phyloP scores from a whole-genome alignment of 78 protist species.

The Protostelium mycophagum region DNA sequence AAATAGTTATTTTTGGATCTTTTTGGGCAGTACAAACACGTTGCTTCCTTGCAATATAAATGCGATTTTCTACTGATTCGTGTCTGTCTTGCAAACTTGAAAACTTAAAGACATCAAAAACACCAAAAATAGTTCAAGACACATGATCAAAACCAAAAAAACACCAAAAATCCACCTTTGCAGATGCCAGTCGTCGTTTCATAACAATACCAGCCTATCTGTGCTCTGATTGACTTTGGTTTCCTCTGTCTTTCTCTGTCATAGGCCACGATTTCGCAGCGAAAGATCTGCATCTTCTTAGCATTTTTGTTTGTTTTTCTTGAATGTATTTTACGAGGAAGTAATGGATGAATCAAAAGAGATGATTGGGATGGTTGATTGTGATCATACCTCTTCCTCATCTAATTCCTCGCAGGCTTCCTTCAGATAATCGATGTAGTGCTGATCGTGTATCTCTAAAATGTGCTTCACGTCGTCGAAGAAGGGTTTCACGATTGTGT shows the following conservation, averaged over 20 bases:
- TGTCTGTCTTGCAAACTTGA: no score
- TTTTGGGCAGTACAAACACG: no score
- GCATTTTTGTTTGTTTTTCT: not conserved
- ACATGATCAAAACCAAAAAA: no score
- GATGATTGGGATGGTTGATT: no score
- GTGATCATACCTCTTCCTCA: not conserved
- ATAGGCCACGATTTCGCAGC: not conserved
- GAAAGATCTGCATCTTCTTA: not conserved
- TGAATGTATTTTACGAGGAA: no score
- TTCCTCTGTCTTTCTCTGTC: not conserved
- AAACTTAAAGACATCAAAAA: no score
- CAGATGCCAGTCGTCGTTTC: not conserved
- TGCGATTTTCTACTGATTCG: no score
- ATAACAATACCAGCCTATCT: not conserved
- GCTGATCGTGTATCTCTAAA: not conserved
- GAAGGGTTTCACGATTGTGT: not conserved
- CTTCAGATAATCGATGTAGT: not conserved
- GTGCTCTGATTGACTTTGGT: not conserved
- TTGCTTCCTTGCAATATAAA: no score
- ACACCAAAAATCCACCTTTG: not conserved
- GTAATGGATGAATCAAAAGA: no score
- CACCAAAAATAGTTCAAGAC: no score
- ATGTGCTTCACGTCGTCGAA: not conserved
- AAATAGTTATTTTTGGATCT: no score
- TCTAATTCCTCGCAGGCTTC: not conserved